Base-by-base conservation (phyloP, 371 early-diverging fungal genomes). In the Dichotomocladium elegans region DNA sequence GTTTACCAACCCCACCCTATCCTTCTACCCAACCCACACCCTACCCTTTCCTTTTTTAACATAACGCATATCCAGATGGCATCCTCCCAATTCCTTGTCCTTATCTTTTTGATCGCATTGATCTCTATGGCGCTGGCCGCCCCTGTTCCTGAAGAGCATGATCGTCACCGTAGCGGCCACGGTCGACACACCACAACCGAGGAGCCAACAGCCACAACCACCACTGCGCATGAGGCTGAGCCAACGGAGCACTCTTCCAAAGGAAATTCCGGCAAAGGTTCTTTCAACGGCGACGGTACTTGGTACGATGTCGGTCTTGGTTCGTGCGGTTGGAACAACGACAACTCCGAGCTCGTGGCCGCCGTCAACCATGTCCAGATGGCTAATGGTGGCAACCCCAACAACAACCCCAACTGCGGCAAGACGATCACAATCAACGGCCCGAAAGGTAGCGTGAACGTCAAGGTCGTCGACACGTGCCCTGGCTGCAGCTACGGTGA, bases 391-490 rank as follows among this genome's bases (percentile, higher is more conserved):
- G 53, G 17, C 2, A 62, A 62, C 27, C 54, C 63, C 14, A 63
- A 63, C 41, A 33, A 51, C 11, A 64, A 64, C 24, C 65, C 72
- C 21, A 64, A 57, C 30, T 69, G 69, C 40, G 65, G 65, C n/a
- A 46, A 49, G 28, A 55, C 47, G 4, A 52, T 58, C 14, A 51
- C 30, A 11, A 60, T 73, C 3, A 61, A 35, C 24, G 59, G 61
- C 47, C 57, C 55, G 21, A 56, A 58, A 12, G 66, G 65, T 12
- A 29, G 58, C 28, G 68, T 68, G 33, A 57, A 53, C n/a, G 72
- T 72, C 31, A 68, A 56, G 10, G 57, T 66, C 15, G 56, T 56
- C 11, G 56, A 56, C 27, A 56, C 64, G 25, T 48, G 49, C 25
- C 49, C 49, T 4, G 26, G 21, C 7, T 48, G 49, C 35, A 35